phyloP scores from a whole-genome alignment of 352 stramenopile genomes.

The Globisporangium megalacanthum region DNA sequence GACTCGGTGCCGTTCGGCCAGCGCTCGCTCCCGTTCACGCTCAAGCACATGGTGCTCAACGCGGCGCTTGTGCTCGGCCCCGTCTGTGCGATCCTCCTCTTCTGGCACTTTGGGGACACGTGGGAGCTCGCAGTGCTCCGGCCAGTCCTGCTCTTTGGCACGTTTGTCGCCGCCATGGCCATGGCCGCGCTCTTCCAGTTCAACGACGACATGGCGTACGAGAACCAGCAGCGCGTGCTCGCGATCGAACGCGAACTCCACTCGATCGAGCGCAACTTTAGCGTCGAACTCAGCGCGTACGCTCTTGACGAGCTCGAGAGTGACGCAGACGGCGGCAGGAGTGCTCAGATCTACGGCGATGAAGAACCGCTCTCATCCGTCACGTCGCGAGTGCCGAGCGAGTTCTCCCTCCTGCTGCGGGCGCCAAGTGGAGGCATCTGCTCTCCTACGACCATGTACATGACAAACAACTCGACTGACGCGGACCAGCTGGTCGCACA shows the following conservation, averaged over 20 bases:
- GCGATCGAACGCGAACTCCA: slow-evolving; percentile 51
- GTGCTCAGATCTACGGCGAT: background rate
- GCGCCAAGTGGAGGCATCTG: slow-evolving; percentile 6
- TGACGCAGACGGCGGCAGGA: background rate
- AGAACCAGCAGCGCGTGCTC: slow-evolving; percentile 52
- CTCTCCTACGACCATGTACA: slow-evolving; percentile 10
- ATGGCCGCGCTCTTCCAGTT: slow-evolving; percentile 71
- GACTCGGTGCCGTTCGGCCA: slow-evolving; percentile 71
- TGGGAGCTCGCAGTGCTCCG: slow-evolving; percentile 67
- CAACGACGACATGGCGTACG: slow-evolving; percentile 70
- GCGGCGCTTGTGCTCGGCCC: slow-evolving; percentile 44
- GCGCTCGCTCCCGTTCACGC: slow-evolving; percentile 70
- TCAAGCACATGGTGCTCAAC: slow-evolving; percentile 66
- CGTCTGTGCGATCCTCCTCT: slow-evolving; percentile 56
- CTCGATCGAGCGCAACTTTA: slow-evolving; percentile 66
- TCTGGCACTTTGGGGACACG: slow-evolving; percentile 59
- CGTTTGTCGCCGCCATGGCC: slow-evolving; percentile 46
- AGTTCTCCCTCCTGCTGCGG: slow-evolving; percentile 28
- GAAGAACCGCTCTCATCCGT: background rate
- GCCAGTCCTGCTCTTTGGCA: slow-evolving; percentile 61
- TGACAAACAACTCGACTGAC: slow-evolving; percentile 11
- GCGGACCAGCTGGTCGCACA: slow-evolving; percentile 4
- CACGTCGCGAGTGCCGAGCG: slow-evolving; percentile 15
- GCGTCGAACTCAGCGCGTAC: slow-evolving; percentile 43
- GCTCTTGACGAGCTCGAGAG: slow-evolving; percentile 11